Evolutionary conservation across 1,139 yeast species (phyloP), one percentile per base, ranked within the genome.

Genomic region (Protomyces arabidopsidicola): DNA sequence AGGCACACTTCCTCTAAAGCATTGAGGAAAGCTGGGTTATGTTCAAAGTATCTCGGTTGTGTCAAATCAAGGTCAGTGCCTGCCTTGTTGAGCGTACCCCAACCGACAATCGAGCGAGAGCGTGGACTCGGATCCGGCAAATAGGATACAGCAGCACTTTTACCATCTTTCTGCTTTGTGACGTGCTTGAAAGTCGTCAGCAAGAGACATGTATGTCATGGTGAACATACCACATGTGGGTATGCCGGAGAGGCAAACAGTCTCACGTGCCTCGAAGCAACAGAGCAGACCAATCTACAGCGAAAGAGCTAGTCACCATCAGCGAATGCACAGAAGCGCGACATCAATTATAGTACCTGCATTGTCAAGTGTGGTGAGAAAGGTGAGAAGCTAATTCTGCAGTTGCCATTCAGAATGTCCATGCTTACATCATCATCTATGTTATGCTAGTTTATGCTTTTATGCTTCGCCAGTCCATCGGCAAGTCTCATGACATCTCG

Each of bases 1-100:
- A 65, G 61, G 12, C 80, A 69, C 2, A 74, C 69, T 2, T 69
- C 59, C 27, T 77, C 78, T 12, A 81, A 70, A 0, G 73, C 55
- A 16, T 59, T 50, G 22, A 60, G 27, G 45, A 60, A 60, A 27
- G 45, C 39, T 20, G 55, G 39, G 18, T 59, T 53, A 22, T 35
- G 20, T 3, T 42, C 35, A 39, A 64, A 45, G 5, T 63, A 34
- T 3, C 52, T 34, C 12, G 60, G 63, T 8, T 24, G 22, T 24
- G 55, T 34, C 34, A 54, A 50, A 34, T 62, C 61, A 18, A 56
- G 34, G 36, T 57, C 63, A 1, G 35, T 22, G 16, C 63, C 58
- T 22, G 45, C 27, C 51, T 4, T 14, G 20, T 10, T 61, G 27
- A 61, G 38, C 2, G 63, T 56, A 3, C 35, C 45, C 36, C 60